These are phyloP conservation scores for Aspergillus quadrilineatus DNA, from an alignment of 2,329 filamentous ascomycete species.

Conservation along the genomic window DNA sequence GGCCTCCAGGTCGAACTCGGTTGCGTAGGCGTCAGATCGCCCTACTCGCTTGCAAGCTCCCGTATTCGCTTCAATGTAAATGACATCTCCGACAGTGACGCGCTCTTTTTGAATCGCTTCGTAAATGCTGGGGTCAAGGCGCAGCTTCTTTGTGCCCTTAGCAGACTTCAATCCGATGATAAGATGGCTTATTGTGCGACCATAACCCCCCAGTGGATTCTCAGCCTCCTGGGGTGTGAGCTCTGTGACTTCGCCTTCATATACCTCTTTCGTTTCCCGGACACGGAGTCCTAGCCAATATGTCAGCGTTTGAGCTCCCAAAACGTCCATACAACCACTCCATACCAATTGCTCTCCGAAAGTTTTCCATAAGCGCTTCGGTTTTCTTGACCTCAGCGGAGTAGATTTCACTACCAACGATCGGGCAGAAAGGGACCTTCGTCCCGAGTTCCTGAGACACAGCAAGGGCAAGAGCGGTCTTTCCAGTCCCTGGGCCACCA, in stretches of 20 bases:
- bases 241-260: conserved; percentile 97
- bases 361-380: conserved; percentile 98
- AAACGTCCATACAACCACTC: not conserved
- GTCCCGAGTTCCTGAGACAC: conserved; percentile 96
- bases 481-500: conserved; percentile 92
- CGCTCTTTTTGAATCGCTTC: conserved; percentile 98
- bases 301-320: conserved; percentile 18
- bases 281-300: conserved; percentile 68
- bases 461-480: conserved; percentile 91
- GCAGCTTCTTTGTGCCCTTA: conserved; percentile 95
- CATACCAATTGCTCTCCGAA: conserved; percentile 86
- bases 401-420: conserved; percentile 97
- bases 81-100: conserved; percentile 92
- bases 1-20: conserved; percentile 96
- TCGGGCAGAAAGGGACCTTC: conserved; percentile 97
- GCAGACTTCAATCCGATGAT: conserved; percentile 93
- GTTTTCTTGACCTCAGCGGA: conserved; percentile 99
- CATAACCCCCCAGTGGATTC: conserved; percentile 94
- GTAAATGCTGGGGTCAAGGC: conserved; percentile 96
- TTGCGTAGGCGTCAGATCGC: conserved; percentile 92
- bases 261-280: conserved; percentile 98
- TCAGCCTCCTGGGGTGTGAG: conserved; percentile 96
- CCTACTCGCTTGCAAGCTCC: conserved; percentile 97
- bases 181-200: conserved; percentile 94
- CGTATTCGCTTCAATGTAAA: conserved; percentile 99